Base-by-base conservation (phyloP, 192 early-diverging fungal genomes). In the Coemansia furcata region DNA sequence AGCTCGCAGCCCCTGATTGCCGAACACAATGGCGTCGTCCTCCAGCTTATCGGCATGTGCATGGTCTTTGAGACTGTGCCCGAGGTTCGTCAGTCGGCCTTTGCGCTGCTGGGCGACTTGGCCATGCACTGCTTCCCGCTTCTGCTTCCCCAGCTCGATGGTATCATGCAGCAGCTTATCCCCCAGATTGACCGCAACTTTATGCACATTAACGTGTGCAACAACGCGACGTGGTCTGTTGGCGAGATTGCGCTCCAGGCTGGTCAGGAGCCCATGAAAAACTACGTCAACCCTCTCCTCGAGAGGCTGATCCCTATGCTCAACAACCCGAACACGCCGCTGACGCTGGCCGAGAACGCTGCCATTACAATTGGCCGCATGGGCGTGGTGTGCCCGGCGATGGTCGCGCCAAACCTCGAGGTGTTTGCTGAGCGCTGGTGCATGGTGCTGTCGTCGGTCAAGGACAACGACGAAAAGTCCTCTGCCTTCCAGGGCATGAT, bases 351-450 rank as follows among this genome's bases (percentile, higher is more conserved):
- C 42, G 97, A 99, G 76, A 99, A 99, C 75, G 91, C 94, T 2
- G 96, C 95, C 35, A 98, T 99, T 70, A 97, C 96, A 14, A 89
- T 98, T 60, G 98, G 98, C n/a, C 89, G 98, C 43, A 77, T 99
- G 39, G 98, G 95, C n/a, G 77, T 89, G 7, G 93, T 94, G 3
- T 91, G 89, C 74, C 94, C 96, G 14, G 72, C 83, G 30, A 60
- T 89, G 26, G 92, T 98, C 30, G 94, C 95, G 60, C 92, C 93
- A 55, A 90, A 93, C 60, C 85, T 99, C 14, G 88, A 90, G 57
- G 66, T 81, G 3, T 98, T 98, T 85, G 86, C 91, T 6, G 83
- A 91, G 65, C 85, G 86, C 36, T 98, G 95, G 96, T 96, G 89
- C 60, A 71, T 85, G 62, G 87, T 90, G 33, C 86, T 97, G 49